Evolutionary conservation across 371 early-diverging fungal species (phyloP), one percentile per base, ranked within the genome.

Genomic region (Lichtheimia hyalospora): DNA sequence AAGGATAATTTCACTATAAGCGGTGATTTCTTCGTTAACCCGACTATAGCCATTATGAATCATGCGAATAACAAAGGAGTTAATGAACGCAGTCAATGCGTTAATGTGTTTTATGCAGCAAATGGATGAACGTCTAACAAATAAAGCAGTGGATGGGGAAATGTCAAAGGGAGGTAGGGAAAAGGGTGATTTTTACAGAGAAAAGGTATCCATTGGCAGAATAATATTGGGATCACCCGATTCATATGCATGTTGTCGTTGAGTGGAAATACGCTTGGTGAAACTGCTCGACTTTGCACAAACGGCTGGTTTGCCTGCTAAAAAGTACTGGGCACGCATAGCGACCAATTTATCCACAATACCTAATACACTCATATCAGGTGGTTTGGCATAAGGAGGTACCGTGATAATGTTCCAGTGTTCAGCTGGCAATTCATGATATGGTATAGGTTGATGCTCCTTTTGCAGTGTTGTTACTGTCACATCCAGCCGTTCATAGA

Each of bases 351-450:
- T 81, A 51, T 81, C 81, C 0, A 81, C 57, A 23, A 81, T 81
- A 13, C 78, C 81, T 0, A 81, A 56, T 2, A 73, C 61, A 23
- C 78, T 69, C 24, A 56, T 44, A 39, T 81, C 81, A 0, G 63
- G 52, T n/a, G 68, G 71, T 20, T 54, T 27, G 0, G 61, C 52
- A 3, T 57, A 24, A 2, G 67, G 62, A 12, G 65, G 55, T 3
- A 75, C 66, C 5, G 72, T 64, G 3, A 77, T 28, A 21, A 77
- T 52, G 51, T 72, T 72, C 76, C 74, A 75, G 58, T 91, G 90
- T 62, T 74, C 84, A 4, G 87, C 86, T 52, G 92, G 90, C 43
- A 94, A 64, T 69, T 92, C 92, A 28, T 92, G 73, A 75, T 93
- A 93, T 42, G 91, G 85, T 49, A 92, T 88, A 7, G 59, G 54